Conservation (phyloP, 306 rosid species). For the Prunus campanulata region DNA sequence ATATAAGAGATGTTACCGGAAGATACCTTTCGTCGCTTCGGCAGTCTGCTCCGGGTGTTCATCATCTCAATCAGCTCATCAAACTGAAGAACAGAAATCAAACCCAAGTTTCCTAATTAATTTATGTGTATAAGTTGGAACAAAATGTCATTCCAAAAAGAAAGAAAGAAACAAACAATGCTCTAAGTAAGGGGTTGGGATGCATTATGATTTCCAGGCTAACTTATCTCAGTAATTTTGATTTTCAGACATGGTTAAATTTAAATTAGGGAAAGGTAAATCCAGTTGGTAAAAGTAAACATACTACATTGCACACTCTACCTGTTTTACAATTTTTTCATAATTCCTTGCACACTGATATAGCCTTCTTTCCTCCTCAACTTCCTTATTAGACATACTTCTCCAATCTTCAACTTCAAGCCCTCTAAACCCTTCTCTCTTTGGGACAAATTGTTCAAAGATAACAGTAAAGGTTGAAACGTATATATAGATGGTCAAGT, state of each 20-base stretch:
- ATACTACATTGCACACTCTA: background rate
- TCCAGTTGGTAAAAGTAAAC: no score
- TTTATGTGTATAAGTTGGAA: background rate
- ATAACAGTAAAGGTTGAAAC: background rate
- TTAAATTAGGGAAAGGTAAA: background rate
- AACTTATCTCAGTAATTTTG: background rate
- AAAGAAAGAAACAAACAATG: background rate
- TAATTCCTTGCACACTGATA: constrained; percentile 28
- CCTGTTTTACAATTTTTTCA: constrained; percentile 34
- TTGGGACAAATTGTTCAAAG: background rate
- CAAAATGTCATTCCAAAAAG: background rate
- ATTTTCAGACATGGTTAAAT: background rate
- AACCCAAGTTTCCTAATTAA: background rate
- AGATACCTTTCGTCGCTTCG: constrained; percentile 24
- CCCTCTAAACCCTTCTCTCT: background rate
- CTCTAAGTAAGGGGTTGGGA: background rate
- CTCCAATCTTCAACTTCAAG: background rate
- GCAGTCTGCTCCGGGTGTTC: constrained; percentile 15
- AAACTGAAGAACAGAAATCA: constrained; percentile 21
- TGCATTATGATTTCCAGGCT: no score
- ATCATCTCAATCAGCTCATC: constrained; percentile 39
- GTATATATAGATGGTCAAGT: background rate
- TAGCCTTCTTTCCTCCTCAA: constrained; percentile 38
- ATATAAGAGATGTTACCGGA: background rate
- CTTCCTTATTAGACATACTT: constrained; percentile 31